Conservation (phyloP, 208 protist genomes). For the Vickermania ingenoplastis region DNA sequence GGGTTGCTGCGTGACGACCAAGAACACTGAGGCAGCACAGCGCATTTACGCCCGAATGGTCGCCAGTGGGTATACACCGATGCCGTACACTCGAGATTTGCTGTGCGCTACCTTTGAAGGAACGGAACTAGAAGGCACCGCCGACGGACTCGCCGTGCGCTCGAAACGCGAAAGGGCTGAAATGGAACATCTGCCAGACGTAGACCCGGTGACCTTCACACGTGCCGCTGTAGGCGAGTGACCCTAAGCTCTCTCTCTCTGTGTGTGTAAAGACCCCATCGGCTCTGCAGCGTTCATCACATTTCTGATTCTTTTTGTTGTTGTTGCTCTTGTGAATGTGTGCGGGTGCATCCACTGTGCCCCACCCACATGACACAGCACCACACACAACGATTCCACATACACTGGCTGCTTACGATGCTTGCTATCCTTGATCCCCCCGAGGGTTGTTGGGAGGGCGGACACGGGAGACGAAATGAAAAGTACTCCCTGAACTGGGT, state of each 20-base stretch:
- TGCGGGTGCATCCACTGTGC: not conserved
- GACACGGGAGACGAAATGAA: no score
- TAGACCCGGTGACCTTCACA: constrained; percentile 61
- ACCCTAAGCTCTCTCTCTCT: not conserved
- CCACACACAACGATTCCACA: no score
- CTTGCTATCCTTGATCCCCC: no score
- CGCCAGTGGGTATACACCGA: constrained; percentile 62
- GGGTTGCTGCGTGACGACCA: constrained; percentile 49
- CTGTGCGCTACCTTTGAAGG: constrained; percentile 38
- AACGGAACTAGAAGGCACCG: constrained; percentile 46
- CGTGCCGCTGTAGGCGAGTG: constrained; percentile 25
- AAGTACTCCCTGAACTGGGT: no score
- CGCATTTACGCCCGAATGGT: constrained; percentile 75
- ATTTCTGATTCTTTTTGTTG: not conserved
- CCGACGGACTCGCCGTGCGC: constrained; percentile 52
- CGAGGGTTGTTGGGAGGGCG: no score
- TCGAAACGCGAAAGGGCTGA: constrained; percentile 24
- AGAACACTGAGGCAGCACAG: constrained; percentile 30
- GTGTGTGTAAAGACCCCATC: no score
- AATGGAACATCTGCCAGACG: constrained; percentile 43
- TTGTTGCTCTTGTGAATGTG: not conserved
- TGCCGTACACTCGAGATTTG: constrained; percentile 53
- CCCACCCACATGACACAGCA: no score
- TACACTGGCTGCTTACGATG: no score
- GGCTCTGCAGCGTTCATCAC: not conserved